Base-by-base conservation (phyloP, 176 grass and related monocot species). In the Dendrocalamus sinicus region DNA sequence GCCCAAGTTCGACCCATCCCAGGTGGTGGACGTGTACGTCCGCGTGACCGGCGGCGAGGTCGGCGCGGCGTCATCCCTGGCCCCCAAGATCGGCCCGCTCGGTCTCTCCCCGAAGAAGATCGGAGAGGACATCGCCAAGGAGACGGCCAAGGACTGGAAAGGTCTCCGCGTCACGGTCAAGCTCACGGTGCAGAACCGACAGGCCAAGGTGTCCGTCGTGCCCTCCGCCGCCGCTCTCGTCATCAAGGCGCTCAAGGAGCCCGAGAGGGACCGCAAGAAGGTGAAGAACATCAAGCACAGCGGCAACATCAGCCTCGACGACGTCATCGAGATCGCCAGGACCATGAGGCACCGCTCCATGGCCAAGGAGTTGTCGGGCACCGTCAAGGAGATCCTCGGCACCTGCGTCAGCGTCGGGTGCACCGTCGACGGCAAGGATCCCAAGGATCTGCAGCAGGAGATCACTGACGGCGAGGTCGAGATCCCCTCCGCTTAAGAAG, bases 61-160 rank as follows among this genome's bases (percentile, higher is more conserved):
- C 30, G 93, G 93, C 47, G 93, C 93, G 20, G 93, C 93, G 5
- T 92, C 87, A 0, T 94, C 93, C 39, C 90, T 94, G 13, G 93
- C 90, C 22, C 93, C 93, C 14, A 94, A 94, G 74, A 94, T 94
- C 64, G 93, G 93, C 1, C 93, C 93, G 22, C 89, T 94, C 53
- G 93, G 93, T 58, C 93, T 94, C 58, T 92, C 90, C 45, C 93
- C 93, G 2, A 94, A 95, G 90, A 95, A 95, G 90, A 81, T 95
- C 41, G 90, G 93, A 44, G 93, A 95, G 41, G 93, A 95, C 75
- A 95, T 95, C 70, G 93, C 93, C 71, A 95, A 95, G 79, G 93
- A 95, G 88, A 95, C 93, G 23, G 93, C 93, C 44, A 95, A 95
- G 83, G 93, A 95, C 41, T 95, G 93, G 93, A 95, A 95, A 83